A percentile compares a stretch with the other conserved stretches of the same genome.
Evolutionary conservation across 2,329 filamentous ascomycete species (phyloP).

Genomic region (Monilinia vaccinii-corymbosi): DNA sequence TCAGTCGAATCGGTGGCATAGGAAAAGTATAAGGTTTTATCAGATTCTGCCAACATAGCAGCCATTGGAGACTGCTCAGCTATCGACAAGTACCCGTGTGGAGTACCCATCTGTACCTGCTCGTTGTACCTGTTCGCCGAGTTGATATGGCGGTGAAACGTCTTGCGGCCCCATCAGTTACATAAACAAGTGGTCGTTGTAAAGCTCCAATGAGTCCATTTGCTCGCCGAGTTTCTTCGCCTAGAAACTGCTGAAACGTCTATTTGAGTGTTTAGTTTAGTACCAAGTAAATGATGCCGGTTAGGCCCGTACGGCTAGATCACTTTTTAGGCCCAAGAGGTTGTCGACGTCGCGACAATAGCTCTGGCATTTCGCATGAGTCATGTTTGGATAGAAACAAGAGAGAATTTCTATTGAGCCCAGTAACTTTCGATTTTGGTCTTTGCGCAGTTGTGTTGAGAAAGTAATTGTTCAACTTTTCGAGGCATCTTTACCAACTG

Average conservation of each 20-base stretch:
- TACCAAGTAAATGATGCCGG: not conserved
- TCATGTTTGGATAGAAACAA: not conserved
- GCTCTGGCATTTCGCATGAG: not conserved
- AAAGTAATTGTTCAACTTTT: slow-evolving; percentile 13
- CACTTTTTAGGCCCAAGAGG: not conserved
- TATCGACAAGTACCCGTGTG: not conserved
- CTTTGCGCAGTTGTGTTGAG: not conserved
- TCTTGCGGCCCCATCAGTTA: not conserved
- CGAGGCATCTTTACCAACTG: slow-evolving; percentile 50
- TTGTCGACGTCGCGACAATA: not conserved
- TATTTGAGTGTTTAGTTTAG: not conserved
- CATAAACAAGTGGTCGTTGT: not conserved
- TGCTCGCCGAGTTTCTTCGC: not conserved
- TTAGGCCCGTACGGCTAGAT: not conserved
- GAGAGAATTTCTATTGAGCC: not conserved
- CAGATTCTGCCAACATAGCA: not conserved
- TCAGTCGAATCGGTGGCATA: not conserved
- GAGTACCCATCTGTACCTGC: not conserved
- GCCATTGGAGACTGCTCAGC: not conserved
- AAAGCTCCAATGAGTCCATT: not conserved
- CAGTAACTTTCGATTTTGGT: not conserved
- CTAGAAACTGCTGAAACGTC: not conserved
- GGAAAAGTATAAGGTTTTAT: not conserved
- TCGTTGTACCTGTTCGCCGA: slow-evolving; percentile 8
- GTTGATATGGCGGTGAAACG: slow-evolving; percentile 1